Base-by-base conservation (phyloP, 768 basidiomycete genomes). In the Kwoniella sp. region DNA sequence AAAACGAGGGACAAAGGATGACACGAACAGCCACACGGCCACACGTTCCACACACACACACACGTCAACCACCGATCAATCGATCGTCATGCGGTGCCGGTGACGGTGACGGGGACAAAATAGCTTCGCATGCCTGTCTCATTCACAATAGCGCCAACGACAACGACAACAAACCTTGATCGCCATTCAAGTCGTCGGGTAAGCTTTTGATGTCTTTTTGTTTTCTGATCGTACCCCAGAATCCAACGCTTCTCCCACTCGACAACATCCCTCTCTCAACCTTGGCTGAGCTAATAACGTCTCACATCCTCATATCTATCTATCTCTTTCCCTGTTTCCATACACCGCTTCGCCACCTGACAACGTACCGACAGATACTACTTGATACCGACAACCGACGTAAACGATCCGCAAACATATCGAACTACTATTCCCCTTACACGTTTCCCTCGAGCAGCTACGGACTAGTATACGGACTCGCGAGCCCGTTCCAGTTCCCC, bases 401-500 rank as follows among this genome's bases (percentile, higher is more conserved):
- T 5, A 34, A 45, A 45, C 17, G n/a, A n/a, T n/a, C n/a, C 41
- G 41, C 41, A 45, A 45, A 7, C 41, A 45, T 45, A 45, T 45
- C 41, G 15, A 45, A 45, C 41, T 20, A 45, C 41, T 45, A 45
- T 17, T 45, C 41, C 8, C 41, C 41, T 8, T 45, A 45, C 41
- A 11, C 41, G 4, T 4, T 11, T 3, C 41, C 41, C 15, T 45
- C 41, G n/a, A n/a, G n/a, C 41, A 11, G 41, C 41, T 45, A 11
- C 41, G 17, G 41, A 3, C 41, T 11, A 45, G 15, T 4, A 17
- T 45, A 11, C 41, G 17, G 41, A 3, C 41, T 11, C 9, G 15
- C 11, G 41, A 45, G 41, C 41, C 55, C 63, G 11, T 57, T 30
- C 23, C 63, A 63, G 48, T 48, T 45, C 23, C 63, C 63, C 26